These are phyloP conservation scores for Candida oleophila DNA, from an alignment of 805 yeast genomes.

Conservation along the genomic window DNA sequence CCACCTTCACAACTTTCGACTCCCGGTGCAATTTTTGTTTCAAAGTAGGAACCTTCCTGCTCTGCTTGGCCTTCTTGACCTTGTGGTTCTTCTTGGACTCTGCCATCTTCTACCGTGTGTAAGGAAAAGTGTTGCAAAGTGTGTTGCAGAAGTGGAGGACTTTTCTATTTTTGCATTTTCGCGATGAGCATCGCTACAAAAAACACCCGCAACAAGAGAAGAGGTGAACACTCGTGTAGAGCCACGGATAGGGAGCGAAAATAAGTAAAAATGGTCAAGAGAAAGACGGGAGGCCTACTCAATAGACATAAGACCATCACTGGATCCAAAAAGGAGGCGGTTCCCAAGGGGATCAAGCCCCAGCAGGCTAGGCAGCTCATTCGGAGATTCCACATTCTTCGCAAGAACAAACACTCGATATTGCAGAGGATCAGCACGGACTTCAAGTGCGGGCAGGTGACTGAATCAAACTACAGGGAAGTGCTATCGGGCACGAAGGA, in stretches of 20 bases:
- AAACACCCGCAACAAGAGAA: neutral
- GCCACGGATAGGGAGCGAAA: too few species aligned
- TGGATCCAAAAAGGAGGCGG: slow-evolving; percentile 11
- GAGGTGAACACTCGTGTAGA: too few species aligned
- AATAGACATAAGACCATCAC: slow-evolving; percentile 34
- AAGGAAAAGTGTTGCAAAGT: neutral
- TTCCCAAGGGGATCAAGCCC: slow-evolving; percentile 60
- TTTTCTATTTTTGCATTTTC: slow-evolving; percentile 1
- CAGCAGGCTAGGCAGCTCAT: slow-evolving; percentile 72
- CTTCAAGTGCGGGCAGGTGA: slow-evolving; percentile 10
- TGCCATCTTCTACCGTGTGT: too few species aligned
- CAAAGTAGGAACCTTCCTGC: slow-evolving; percentile 21
- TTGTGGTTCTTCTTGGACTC: neutral
- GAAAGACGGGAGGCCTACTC: slow-evolving; percentile 22
- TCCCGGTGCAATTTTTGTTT: slow-evolving; percentile 29
- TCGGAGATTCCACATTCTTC: slow-evolving; percentile 70
- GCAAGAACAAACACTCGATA: slow-evolving; percentile 52
- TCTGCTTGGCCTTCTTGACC: slow-evolving; percentile 3
- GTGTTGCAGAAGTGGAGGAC: too few species aligned
- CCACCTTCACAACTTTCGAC: slow-evolving; percentile 46
- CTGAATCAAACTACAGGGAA: slow-evolving; percentile 18
- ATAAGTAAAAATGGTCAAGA: too few species aligned
- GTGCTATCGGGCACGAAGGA: neutral
- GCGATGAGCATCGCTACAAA: slow-evolving; percentile 3
- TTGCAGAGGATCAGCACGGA: slow-evolving; percentile 26